Evolutionary conservation across 257 asterid species (phyloP), one percentile per base, ranked within the genome.

Genomic region (Nicotiana attenuata): DNA sequence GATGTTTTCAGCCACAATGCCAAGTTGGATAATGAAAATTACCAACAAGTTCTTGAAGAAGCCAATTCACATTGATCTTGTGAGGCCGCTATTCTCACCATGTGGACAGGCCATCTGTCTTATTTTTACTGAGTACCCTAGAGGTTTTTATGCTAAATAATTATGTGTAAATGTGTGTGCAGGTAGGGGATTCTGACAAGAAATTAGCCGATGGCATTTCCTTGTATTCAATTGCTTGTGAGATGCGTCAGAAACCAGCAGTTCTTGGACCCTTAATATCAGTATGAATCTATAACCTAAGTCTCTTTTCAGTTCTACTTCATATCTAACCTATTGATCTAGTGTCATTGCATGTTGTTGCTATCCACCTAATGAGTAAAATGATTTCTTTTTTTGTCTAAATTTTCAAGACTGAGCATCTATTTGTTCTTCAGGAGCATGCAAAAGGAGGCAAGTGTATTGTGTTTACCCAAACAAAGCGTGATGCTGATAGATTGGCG

Each of bases 1-100:
- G 99, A 91, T 96, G 99, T 96, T 96, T 88, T 96, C 99, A 29
- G 99, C 98, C 71, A 96, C 99, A 20, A 94, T 96, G 99, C 99
- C 99, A 7, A 84, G 83, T 75, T 96, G 99, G 99, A 96, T 96
- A 69, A 4, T 92, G 88, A 92, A 84, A 84, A 91, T 96, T 78
- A 92, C 98, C 10, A 95, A 92, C 83, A 96, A 88, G 89, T 94
- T 91, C 90, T 87, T 92, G 73, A 96, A 85, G 80, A 91, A 73
- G 79, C 99, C 98, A 10, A 17, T 94, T 77, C 91, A 93, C 35
- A 86, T 96, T 81, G 99, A 96, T 87, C 97, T 94, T 77, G 99
- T 94, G 85, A 91, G 99, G 83, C 77, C 55, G 20, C 78, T 77
- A 38, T 80, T 50, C 73, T 80, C 67, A 59, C 13, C n/a, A 15